A percentile compares a stretch with the other conserved stretches of the same genome.
phyloP scores from a whole-genome alignment of 768 basidiomycete species.

The Glaciozyma martinii region DNA sequence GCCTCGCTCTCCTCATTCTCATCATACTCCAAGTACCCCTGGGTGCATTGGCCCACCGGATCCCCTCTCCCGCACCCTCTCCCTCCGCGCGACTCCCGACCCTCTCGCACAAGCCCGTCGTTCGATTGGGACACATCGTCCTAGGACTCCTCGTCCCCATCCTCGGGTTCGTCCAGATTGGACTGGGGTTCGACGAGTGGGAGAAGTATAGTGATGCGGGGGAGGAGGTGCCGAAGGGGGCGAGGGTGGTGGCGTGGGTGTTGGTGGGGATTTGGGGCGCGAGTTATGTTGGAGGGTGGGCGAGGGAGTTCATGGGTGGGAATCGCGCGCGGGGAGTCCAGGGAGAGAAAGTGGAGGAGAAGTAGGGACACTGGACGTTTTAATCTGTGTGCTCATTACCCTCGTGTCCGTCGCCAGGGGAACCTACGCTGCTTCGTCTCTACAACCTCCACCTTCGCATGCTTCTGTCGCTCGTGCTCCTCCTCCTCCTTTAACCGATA shows the following conservation, averaged over 20 bases:
- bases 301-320: not conserved
- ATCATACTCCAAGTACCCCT: slow-evolving; percentile 11
- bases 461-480: not conserved
- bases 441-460: no score
- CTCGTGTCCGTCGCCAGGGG: not conserved
- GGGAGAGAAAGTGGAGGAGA: no score
- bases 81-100: not conserved
- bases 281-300: slow-evolving; percentile 1
- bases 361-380: no score
- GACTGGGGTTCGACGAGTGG: no score
- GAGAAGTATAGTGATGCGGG: no score
- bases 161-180: slow-evolving; percentile 4
- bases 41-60: slow-evolving; percentile 4
- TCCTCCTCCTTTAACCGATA: not conserved
- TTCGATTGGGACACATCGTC: slow-evolving; percentile 7
- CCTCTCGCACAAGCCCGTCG: not conserved
- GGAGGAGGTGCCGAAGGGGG: not conserved
- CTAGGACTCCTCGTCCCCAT: not conserved
- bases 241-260: not conserved
- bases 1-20: slow-evolving; percentile 16
- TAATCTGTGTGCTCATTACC: not conserved
- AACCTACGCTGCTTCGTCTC: not conserved
- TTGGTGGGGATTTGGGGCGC: not conserved
- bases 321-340: not conserved
- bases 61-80: not conserved